Percentiles rank a stretch among this genome's conserved stretches.
Evolutionary conservation across 2,329 filamentous ascomycete genomes (phyloP).

Genomic region (Ceratocystis lukuohia): DNA sequence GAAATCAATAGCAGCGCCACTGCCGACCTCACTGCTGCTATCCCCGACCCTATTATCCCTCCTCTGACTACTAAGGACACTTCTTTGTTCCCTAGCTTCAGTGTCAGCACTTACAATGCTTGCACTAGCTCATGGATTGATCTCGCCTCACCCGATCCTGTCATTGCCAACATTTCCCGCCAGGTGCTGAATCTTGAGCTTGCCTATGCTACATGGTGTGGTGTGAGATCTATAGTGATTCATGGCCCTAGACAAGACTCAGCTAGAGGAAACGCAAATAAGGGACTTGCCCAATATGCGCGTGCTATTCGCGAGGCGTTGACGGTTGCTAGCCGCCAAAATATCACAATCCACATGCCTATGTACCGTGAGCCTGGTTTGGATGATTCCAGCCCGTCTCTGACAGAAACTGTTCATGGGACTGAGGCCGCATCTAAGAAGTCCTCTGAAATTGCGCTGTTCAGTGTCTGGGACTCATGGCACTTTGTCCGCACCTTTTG

Average conservation of each 20-base stretch:
- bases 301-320: slow-evolving; percentile 73
- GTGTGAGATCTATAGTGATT: slow-evolving; percentile 69
- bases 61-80: slow-evolving; percentile 73
- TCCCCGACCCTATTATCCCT: slow-evolving; percentile 44
- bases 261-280: slow-evolving; percentile 36
- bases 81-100: slow-evolving; percentile 51
- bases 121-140: slow-evolving; percentile 90
- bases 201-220: slow-evolving; percentile 91
- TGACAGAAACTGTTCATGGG: slow-evolving; percentile 31
- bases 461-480: slow-evolving; percentile 87
- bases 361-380: slow-evolving; percentile 63
- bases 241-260: slow-evolving; percentile 59
- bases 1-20: slow-evolving; percentile 28
- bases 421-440: slow-evolving; percentile 25
- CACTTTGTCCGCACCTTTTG: slow-evolving; percentile 73
- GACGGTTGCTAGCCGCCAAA: slow-evolving; percentile 58
- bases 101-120: slow-evolving; percentile 60
- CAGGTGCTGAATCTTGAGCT: slow-evolving; percentile 86
- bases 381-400: slow-evolving; percentile 38
- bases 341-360: slow-evolving; percentile 66
- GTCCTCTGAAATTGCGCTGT: slow-evolving; percentile 50
- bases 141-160: slow-evolving; percentile 64
- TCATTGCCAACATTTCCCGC: slow-evolving; percentile 73
- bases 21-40: slow-evolving; percentile 33
- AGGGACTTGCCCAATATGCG: slow-evolving; percentile 60